Conservation (phyloP, 225 moss, liverwort and hornwort genomes). For the Sphagnum tenellum region DNA sequence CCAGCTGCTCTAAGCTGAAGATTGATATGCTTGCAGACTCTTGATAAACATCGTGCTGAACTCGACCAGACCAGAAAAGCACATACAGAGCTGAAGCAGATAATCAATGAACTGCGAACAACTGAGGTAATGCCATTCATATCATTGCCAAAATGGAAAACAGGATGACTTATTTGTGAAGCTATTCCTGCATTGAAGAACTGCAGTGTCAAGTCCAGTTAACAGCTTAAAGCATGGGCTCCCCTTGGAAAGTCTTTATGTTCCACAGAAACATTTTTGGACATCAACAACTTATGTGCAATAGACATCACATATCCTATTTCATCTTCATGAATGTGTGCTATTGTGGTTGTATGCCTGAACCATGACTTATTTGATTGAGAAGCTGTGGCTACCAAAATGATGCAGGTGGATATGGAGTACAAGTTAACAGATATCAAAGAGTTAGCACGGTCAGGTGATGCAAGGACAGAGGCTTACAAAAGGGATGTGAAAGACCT, state of each 20-base stretch:
- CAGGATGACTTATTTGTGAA: no score
- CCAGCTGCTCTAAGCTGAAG: no score
- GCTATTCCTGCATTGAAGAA: no score
- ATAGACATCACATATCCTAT: no score
- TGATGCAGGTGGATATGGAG: conserved; percentile 67
- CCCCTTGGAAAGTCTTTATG: no score
- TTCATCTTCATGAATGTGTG: no score
- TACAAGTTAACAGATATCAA: conserved; percentile 65
- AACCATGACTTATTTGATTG: neutral
- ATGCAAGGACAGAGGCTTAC: conserved; percentile 37
- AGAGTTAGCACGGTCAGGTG: conserved; percentile 39
- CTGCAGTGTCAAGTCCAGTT: no score
- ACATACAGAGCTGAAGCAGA: conserved; percentile 45
- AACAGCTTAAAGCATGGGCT: no score
- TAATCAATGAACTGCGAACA: conserved; percentile 56
- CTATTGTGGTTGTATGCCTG: neutral
- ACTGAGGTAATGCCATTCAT: conserved; percentile 38
- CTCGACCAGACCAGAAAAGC: conserved; percentile 55
- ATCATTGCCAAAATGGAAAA: no score
- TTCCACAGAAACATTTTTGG: no score
- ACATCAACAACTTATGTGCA: no score
- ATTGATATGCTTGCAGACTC: conserved; percentile 23
- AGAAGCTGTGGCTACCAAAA: neutral
- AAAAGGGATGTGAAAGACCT: conserved; percentile 58
- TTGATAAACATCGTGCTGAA: conserved; percentile 46